Evolutionary conservation across 768 basidiomycete genomes (phyloP), one percentile per base, ranked within the genome.

Genomic region (Russula griseocarnosa): DNA sequence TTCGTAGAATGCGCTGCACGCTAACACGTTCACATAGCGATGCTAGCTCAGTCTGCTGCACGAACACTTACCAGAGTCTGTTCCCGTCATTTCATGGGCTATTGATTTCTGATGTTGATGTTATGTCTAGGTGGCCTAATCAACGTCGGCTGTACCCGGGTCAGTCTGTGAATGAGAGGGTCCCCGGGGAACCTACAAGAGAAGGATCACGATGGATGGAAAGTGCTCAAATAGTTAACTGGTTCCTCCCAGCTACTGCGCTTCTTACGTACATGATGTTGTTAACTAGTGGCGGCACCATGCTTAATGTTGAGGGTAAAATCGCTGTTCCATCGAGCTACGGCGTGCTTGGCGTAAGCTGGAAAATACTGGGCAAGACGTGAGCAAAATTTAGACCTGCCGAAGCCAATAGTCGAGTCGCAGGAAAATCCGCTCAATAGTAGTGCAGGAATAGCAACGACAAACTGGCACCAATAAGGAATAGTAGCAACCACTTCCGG

Each of bases 361-460:
- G n/a, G 5, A 13, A 28, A 38, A 34, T 26, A 44, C 9, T 26
- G 26, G 24, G 11, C 22, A 54, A 52, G 10, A 34, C 16, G 28
- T 38, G 24, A 22, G 34, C 26, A 49, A 55, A 42, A 20, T 53
- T 28, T 36, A 9, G 10, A 14, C 16, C 14, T 16, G 51, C 26
- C 14, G 38, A 14, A 18, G 22, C 38, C 52, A 26, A 36, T 28
- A 14, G 46, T 55, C 52, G 5, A 49, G 52, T 38, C 0, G 32
- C 51, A 47, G 34, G 4, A 13, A 13, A 28, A 32, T 5, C 14
- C 22, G 32, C 55, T 70, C 77, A 92, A 76, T 97, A 98, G 75
- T 88, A 87, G 74, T 98, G 94, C 69, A 98, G 75, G 82, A 98
- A 99, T 51, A 99, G 78, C 67, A 99, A 74, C 54, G 92, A 93